Conservation (phyloP, 768 basidiomycete genomes). For the Tubosaeta sp. region DNA sequence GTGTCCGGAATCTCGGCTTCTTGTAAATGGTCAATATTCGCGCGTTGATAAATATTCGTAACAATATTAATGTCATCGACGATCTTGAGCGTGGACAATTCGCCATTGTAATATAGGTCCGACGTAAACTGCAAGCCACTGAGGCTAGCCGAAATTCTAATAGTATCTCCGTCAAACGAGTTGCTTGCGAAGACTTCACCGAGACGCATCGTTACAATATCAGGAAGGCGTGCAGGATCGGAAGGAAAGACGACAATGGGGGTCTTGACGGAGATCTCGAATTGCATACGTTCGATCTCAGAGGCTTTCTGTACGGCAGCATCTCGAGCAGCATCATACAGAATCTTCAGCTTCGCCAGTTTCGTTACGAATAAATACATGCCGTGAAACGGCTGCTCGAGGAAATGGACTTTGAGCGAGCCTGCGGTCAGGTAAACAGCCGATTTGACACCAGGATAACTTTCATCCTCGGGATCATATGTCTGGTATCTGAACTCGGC, state of each 20-base stretch:
- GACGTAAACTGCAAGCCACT: constrained; percentile 82
- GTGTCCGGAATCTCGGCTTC: constrained; percentile 63
- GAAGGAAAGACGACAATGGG: constrained; percentile 90
- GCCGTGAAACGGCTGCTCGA: constrained; percentile 87
- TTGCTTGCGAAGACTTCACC: constrained; percentile 89
- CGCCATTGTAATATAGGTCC: constrained; percentile 46
- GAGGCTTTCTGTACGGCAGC: constrained; percentile 89
- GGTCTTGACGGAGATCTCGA: constrained; percentile 83
- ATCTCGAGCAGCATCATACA: constrained; percentile 92
- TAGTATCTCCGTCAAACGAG: constrained; percentile 50
- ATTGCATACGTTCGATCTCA: constrained; percentile 93
- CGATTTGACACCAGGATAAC: constrained; percentile 78
- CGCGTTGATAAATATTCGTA: constrained; percentile 63
- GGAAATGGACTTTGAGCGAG: constrained; percentile 83
- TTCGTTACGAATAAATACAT: constrained; percentile 80
- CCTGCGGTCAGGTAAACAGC: constrained; percentile 79
- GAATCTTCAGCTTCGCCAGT: constrained; percentile 84
- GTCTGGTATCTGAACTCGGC: constrained; percentile 95
- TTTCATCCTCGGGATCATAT: constrained; percentile 67
- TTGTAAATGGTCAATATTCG: constrained; percentile 46
- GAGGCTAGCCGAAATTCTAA: constrained; percentile 70
- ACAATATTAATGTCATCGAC: constrained; percentile 84
- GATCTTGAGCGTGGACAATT: constrained; percentile 66
- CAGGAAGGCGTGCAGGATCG: constrained; percentile 53
- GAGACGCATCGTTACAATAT: constrained; percentile 75